Base-by-base conservation (phyloP, 2,329 filamentous ascomycete genomes). In the Alternaria conjuncta region DNA sequence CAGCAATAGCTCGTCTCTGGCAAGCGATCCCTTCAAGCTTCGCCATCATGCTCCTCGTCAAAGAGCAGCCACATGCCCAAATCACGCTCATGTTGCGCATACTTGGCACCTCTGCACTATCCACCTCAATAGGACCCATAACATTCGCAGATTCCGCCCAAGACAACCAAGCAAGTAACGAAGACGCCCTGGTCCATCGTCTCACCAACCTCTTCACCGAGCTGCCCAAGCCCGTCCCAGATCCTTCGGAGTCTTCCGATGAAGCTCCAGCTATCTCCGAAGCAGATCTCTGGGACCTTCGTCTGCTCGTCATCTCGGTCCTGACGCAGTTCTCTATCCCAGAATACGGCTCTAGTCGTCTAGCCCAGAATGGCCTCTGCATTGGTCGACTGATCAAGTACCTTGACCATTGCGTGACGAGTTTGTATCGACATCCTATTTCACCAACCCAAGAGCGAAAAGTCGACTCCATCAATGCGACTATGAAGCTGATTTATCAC, bases 311-410 rank as follows among this genome's bases (percentile, higher is more conserved):
- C 7, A 72, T 86, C 6, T 72, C 79, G 25, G 79, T 84, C 23
- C 79, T 86, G 18, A 79, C 85, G n/a, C 82, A 86, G 2, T 90
- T 94, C 75, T 86, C 88, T 2, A 81, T 87, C n/a, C 80, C 85
- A 0, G 60, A 66, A 3, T 88, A 91, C 71, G 90, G 90, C 9
- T 86, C 87, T 2, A 76, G 84, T 23, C 87, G 91, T 49, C 85
- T 97, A 9, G 91, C 90, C 0, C 81, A 83, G 6, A 91, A 96
- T 76, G 86, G 86, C 4, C 87, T 86, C 44, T 89, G 89, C 12
- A 87, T 97, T 15, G 93, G 92, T 1, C 88, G 92, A 4, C 82
- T 97, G 0, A 89, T 96, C 25, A 87, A 89, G 25, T 88, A 91
- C 47, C 88, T 94, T 55, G 90, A 96, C 62, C 91, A 93, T 67